Base-by-base conservation (phyloP, 2,329 filamentous ascomycete genomes). In the Cordyceps farinosa region DNA sequence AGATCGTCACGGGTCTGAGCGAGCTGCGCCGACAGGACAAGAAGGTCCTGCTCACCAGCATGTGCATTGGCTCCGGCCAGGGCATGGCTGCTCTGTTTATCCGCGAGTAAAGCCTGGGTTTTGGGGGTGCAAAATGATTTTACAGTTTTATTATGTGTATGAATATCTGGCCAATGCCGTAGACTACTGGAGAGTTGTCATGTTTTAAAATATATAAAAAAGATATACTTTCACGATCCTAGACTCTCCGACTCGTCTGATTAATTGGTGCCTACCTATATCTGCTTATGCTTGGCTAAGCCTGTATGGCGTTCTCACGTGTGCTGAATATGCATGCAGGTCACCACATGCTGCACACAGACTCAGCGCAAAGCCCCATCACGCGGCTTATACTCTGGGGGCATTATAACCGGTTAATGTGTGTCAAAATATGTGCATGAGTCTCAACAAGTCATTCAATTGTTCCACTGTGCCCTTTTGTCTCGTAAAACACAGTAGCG, bases 11-110 rank as follows among this genome's bases (percentile, higher is more conserved):
- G 1, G 90, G 94, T 27, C 76, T 97, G 72, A 93, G 90, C 72
- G 93, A 97, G 83, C 87, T 88, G 70, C 84, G 91, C 72, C 85
- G 91, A 72, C 87, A 87, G 66, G 91, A 92, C 83, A 94, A 94
- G 85, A 96, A 92, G 90, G 82, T 97, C 68, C 77, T 97, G 66
- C 79, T 98, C 72, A 97, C 92, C 27, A 95, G 90, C 74, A 98
- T 97, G 93, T 97, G 87, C 73, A 87, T 89, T 66, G 87, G 87
- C 44, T 88, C 86, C 7, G 87, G 87, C 17, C 86, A 87, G 80
- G 87, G 86, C 45, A 89, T 88, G 86, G 87, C 87, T 22, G 86
- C 84, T 2, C 70, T 88, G 71, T 87, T 88, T 74, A 83, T 88
- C 32, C 59, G 59, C 59, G 59, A 62, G 51, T 62, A 55, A 62